phyloP scores from a whole-genome alignment of 1,284 basidiomycete genomes.

The Mycosarcoma maydis region DNA sequence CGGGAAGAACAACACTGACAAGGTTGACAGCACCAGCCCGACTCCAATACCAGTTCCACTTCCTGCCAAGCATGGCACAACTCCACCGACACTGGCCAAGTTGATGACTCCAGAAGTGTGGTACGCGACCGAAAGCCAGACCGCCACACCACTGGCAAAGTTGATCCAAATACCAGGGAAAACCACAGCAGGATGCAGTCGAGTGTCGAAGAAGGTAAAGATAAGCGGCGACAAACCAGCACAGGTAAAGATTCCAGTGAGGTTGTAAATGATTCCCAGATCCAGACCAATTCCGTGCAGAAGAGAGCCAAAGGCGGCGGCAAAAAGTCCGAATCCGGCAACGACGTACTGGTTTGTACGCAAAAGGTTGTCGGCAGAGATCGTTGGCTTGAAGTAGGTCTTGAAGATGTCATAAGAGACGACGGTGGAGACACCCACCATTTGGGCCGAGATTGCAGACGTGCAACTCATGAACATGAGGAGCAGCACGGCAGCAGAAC shows the following conservation, averaged over 20 bases:
- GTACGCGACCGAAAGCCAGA: slow-evolving; percentile 60
- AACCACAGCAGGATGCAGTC: slow-evolving; percentile 51
- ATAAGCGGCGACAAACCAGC: slow-evolving; percentile 50
- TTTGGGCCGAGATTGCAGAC: slow-evolving; percentile 56
- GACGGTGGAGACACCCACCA: slow-evolving; percentile 53
- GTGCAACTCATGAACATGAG: slow-evolving; percentile 63
- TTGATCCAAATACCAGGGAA: slow-evolving; percentile 63
- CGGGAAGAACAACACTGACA: slow-evolving; percentile 42
- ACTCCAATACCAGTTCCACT: slow-evolving; percentile 54
- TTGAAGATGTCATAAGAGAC: slow-evolving; percentile 54
- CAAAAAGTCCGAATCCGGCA: slow-evolving; percentile 58
- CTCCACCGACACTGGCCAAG: slow-evolving; percentile 42
- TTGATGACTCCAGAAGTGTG: slow-evolving; percentile 45
- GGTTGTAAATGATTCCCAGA: slow-evolving; percentile 55
- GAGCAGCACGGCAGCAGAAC: slow-evolving; percentile 50
- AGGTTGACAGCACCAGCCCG: slow-evolving; percentile 29
- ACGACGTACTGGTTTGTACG: slow-evolving; percentile 56
- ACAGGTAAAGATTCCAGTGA: slow-evolving; percentile 54
- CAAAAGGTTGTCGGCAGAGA: slow-evolving; percentile 47
- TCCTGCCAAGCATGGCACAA: slow-evolving; percentile 55
- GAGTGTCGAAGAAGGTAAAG: slow-evolving; percentile 59
- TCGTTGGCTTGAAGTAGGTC: slow-evolving; percentile 50
- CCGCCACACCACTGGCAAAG: slow-evolving; percentile 55
- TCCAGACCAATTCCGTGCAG: slow-evolving; percentile 60
- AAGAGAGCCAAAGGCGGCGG: slow-evolving; percentile 58